phyloP scores from a whole-genome alignment of 2,329 filamentous ascomycete genomes.

The Bertia moriformis region DNA sequence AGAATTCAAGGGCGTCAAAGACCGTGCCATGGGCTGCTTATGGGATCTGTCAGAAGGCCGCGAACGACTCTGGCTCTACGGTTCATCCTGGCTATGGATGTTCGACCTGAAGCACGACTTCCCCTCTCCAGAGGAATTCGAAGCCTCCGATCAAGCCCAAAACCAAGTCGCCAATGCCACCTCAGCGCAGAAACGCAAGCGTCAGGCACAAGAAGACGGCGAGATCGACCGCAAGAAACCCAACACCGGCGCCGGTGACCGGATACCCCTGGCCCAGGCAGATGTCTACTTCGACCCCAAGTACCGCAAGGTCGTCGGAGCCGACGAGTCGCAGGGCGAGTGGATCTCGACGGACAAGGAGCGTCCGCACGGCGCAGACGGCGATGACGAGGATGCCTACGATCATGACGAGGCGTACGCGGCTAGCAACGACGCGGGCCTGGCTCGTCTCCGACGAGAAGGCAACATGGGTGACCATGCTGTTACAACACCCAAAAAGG shows the following conservation, averaged over 20 bases:
- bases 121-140: conserved; percentile 18
- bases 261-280: conserved; percentile 6
- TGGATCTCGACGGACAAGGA: conserved; percentile 2
- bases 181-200: conserved; percentile 5
- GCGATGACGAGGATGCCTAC: background rate
- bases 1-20: conserved; percentile 60
- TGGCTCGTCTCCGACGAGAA: conserved; percentile 14
- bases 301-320: conserved; percentile 2
- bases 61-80: conserved; percentile 76
- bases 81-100: conserved; percentile 79
- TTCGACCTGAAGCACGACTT: conserved; percentile 62
- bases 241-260: conserved; percentile 2
- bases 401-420: conserved; percentile 7
- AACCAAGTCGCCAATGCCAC: conserved; percentile 10
- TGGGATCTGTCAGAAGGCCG: conserved; percentile 53
- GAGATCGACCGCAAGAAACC: background rate
- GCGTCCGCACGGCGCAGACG: background rate
- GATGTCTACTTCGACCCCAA: conserved; percentile 5
- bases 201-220: conserved; percentile 3
- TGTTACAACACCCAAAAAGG: conserved; percentile 3
- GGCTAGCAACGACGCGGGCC: conserved; percentile 11
- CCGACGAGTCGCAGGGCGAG: conserved; percentile 3
- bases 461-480: conserved; percentile 10
- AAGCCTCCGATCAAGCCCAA: conserved; percentile 13
- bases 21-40: conserved; percentile 68